Percentiles rank a stretch among this genome's conserved stretches.
phyloP scores from a whole-genome alignment of 2,329 filamentous ascomycete species.

The Elsinoe necatrix region DNA sequence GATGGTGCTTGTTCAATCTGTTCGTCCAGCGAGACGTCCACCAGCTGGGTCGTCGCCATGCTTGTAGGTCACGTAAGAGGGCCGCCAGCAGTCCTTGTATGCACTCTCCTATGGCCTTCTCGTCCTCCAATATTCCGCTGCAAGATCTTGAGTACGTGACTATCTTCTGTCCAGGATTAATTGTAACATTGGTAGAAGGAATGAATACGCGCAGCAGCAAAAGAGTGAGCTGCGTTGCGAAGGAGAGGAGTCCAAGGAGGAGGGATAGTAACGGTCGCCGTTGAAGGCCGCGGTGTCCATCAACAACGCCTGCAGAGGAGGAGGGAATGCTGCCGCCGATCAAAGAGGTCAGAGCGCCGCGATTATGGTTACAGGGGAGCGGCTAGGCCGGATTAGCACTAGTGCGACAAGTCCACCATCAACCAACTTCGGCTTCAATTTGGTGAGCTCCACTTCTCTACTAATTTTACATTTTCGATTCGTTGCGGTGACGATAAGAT shows the following conservation, averaged over 20 bases:
- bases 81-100: constrained; percentile 8
- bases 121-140: neutral
- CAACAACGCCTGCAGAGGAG: constrained; percentile 13
- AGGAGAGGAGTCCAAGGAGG: constrained; percentile 4
- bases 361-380: neutral
- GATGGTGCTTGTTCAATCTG: neutral
- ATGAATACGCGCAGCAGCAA: constrained; percentile 13
- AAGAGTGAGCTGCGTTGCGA: constrained; percentile 14
- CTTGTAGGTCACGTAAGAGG: neutral
- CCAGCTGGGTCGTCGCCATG: constrained; percentile 11
- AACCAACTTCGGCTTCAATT: constrained; percentile 11
- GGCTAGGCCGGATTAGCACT: neutral
- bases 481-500: neutral
- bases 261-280: constrained; percentile 12
- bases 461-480: neutral
- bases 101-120: neutral
- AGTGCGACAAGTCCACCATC: neutral
- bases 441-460: neutral
- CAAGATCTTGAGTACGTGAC: neutral
- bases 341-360: constrained; percentile 5
- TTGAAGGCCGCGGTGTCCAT: constrained; percentile 13
- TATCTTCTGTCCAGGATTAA: constrained; percentile 1
- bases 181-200: constrained; percentile 4
- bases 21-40: constrained; percentile 8
- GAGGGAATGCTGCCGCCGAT: constrained; percentile 14